Percentiles rank a stretch among this genome's conserved stretches.
Conservation (phyloP, 2,329 filamentous ascomycete species). For the Ilyonectria sp. region DNA sequence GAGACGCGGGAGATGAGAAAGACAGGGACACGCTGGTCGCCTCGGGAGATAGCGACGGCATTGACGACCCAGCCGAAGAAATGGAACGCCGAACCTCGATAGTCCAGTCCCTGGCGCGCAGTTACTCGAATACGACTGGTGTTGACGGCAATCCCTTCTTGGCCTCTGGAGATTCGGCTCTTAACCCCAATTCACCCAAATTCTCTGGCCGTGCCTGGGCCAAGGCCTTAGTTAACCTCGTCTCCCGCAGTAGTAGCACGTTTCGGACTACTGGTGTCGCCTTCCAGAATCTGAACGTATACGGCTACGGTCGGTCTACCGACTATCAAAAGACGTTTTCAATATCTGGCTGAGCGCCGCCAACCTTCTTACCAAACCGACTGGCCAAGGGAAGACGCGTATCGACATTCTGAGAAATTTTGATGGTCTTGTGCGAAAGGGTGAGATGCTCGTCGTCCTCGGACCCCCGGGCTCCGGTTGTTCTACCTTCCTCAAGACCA, state of each 20-base stretch:
- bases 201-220: slow-evolving; percentile 73
- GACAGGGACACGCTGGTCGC: slow-evolving; percentile 1
- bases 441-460: too few species aligned
- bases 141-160: slow-evolving; percentile 65
- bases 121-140: slow-evolving; percentile 66
- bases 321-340: slow-evolving; percentile 77
- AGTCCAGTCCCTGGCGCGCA: slow-evolving; percentile 69
- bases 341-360: slow-evolving; percentile 69
- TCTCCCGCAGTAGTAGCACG: slow-evolving; percentile 65
- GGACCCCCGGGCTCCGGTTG: too few species aligned
- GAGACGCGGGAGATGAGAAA: not conserved
- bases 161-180: slow-evolving; percentile 61
- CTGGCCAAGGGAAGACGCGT: slow-evolving; percentile 54
- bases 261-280: slow-evolving; percentile 74
- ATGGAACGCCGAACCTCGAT: slow-evolving; percentile 65
- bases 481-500: too few species aligned
- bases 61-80: slow-evolving; percentile 54
- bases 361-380: slow-evolving; percentile 60
- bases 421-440: too few species aligned
- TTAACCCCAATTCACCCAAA: slow-evolving; percentile 67
- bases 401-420: too few species aligned
- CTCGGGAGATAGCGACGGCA: slow-evolving; percentile 44
- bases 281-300: slow-evolving; percentile 76
- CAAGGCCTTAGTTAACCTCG: slow-evolving; percentile 69
- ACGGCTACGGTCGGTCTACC: slow-evolving; percentile 75